These are phyloP conservation scores for Eleusine coracana DNA, from an alignment of 176 grass and related monocot species.

Conservation along the genomic window DNA sequence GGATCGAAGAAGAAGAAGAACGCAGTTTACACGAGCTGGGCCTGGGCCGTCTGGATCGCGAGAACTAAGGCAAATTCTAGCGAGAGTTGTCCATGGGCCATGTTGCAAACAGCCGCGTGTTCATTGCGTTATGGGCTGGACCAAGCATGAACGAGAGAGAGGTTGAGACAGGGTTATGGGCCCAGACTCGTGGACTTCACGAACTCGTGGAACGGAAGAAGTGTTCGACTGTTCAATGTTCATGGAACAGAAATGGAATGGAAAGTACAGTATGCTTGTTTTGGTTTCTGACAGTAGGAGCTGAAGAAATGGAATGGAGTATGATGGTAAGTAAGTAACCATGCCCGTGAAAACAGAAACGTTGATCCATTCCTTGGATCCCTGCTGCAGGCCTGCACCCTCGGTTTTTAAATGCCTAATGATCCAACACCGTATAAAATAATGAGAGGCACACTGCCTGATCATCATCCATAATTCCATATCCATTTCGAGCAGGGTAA, in stretches of 20 bases:
- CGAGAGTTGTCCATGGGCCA: neutral
- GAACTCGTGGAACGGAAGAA: too few species aligned
- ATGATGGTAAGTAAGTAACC: neutral
- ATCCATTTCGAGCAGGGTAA: neutral
- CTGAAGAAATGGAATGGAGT: too few species aligned
- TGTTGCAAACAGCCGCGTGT: neutral
- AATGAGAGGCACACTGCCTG: neutral
- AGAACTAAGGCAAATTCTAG: neutral
- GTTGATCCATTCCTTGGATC: conserved; percentile 23
- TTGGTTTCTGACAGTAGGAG: too few species aligned
- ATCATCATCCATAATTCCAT: neutral
- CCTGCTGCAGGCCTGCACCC: neutral
- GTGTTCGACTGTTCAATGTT: too few species aligned
- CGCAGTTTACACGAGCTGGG: neutral
- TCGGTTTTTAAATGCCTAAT: neutral
- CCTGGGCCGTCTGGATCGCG: neutral
- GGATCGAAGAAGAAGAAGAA: neutral
- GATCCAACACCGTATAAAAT: neutral
- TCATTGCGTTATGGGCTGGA: neutral
- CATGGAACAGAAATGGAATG: too few species aligned
- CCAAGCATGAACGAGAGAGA: too few species aligned
- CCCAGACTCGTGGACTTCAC: neutral
- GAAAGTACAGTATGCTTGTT: too few species aligned
- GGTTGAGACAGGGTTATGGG: too few species aligned
- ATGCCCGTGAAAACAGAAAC: neutral